phyloP scores from a whole-genome alignment of 2,329 filamentous ascomycete genomes.

The Colletotrichum tropicale region DNA sequence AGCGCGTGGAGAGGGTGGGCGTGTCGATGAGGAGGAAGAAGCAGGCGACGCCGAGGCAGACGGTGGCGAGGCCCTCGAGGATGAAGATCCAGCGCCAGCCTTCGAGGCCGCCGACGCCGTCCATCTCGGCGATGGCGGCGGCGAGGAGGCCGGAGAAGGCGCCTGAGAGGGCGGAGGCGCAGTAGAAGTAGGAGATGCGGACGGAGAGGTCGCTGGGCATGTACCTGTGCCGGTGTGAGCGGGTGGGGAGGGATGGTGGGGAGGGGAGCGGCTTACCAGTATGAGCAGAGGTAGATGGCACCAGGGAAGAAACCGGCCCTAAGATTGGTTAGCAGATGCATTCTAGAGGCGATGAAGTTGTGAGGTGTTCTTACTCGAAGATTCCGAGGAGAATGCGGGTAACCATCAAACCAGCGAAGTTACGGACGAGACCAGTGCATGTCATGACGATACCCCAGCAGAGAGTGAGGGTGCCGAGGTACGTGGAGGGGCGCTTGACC shows the following conservation, averaged over 20 bases:
- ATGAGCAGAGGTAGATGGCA: constrained; percentile 50
- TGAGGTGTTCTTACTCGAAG: constrained; percentile 41
- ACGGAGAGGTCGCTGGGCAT: constrained; percentile 31
- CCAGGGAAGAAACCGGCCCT: constrained; percentile 60
- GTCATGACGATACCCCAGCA: constrained; percentile 34
- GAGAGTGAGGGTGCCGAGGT: constrained; percentile 69
- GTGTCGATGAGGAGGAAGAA: constrained; percentile 27
- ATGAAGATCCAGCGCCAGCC: constrained; percentile 45
- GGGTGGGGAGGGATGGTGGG: accelerated
- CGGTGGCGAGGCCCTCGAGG: constrained; percentile 27
- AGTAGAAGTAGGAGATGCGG: constrained; percentile 70
- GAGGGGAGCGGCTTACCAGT: constrained; percentile 68
- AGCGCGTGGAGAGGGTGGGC: constrained; percentile 24
- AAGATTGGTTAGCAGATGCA: not conserved
- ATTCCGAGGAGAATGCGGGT: constrained; percentile 54
- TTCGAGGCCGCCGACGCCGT: constrained; percentile 39
- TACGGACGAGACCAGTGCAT: constrained; percentile 26
- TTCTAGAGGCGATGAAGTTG: accelerated
- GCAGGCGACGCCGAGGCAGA: constrained; percentile 28
- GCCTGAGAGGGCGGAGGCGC: constrained; percentile 70
- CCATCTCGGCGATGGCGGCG: constrained; percentile 58
- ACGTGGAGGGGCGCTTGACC: constrained; percentile 64
- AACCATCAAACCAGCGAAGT: constrained; percentile 26
- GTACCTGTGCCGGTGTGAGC: constrained; percentile 54
- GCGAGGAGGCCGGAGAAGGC: constrained; percentile 67